These are phyloP conservation scores for Lepidium aucheri DNA, from an alignment of 345 rosid genomes.

Conservation along the genomic window DNA sequence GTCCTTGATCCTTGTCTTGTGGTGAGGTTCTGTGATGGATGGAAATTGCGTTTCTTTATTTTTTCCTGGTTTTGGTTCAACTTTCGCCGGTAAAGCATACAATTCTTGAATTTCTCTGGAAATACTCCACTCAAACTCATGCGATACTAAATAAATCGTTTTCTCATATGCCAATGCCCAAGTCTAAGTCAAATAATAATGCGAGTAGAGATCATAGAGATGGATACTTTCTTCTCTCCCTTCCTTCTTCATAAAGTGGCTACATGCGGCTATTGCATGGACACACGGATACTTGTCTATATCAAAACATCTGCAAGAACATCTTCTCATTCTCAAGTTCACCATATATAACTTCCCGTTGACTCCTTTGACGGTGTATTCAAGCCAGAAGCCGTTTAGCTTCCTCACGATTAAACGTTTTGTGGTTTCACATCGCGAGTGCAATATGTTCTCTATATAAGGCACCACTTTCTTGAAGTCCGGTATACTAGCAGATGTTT, in stretches of 20 bases:
- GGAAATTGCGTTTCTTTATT: neutral
- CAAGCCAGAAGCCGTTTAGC: too few species aligned
- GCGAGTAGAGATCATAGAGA: neutral
- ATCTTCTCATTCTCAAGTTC: too few species aligned
- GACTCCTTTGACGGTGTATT: too few species aligned
- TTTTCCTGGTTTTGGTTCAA: neutral
- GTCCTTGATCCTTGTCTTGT: neutral
- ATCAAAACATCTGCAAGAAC: too few species aligned
- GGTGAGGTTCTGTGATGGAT: neutral
- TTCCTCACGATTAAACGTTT: too few species aligned
- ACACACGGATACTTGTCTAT: too few species aligned
- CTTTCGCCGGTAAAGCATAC: neutral
- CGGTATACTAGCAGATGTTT: too few species aligned
- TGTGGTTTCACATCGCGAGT: too few species aligned
- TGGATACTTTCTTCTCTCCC: neutral
- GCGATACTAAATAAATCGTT: neutral
- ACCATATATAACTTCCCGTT: too few species aligned
- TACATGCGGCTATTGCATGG: too few species aligned
- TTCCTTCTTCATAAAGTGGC: neutral
- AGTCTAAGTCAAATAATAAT: neutral
- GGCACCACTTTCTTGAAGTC: too few species aligned
- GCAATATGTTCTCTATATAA: too few species aligned
- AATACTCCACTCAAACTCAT: neutral
- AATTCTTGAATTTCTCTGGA: neutral
- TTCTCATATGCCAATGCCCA: neutral